These are phyloP conservation scores for Rhizopogon salebrosus DNA, from an alignment of 768 basidiomycete species.

Conservation along the genomic window DNA sequence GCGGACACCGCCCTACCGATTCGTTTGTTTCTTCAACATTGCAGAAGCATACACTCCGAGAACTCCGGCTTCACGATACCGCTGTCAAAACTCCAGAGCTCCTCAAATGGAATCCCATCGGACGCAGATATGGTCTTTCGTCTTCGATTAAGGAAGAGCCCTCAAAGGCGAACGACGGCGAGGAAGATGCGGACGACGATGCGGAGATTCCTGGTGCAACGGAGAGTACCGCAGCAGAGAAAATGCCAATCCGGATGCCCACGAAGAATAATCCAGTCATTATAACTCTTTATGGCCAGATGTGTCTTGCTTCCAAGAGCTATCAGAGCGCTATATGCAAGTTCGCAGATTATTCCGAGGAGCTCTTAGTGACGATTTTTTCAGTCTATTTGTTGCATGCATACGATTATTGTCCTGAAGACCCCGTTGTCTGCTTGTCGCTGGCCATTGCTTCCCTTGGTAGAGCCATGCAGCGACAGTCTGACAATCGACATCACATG, in stretches of 20 bases:
- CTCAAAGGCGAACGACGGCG: conserved; percentile 15
- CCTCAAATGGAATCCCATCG: conserved; percentile 56
- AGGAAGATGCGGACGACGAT: conserved; percentile 32
- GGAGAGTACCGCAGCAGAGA: conserved; percentile 14
- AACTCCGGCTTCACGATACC: conserved; percentile 64
- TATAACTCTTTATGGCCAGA: conserved; percentile 74
- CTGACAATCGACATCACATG: conserved; percentile 89
- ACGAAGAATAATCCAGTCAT: conserved; percentile 68
- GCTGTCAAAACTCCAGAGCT: conserved; percentile 59
- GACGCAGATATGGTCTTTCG: conserved; percentile 51
- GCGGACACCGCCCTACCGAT: conserved; percentile 66
- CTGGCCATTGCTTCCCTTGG: conserved; percentile 84
- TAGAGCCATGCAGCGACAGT: conserved; percentile 88
- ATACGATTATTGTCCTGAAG: conserved; percentile 76
- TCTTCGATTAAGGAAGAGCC: conserved; percentile 32
- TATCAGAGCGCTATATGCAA: conserved; percentile 89
- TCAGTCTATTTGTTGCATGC: conserved; percentile 87
- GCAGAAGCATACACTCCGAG: conserved; percentile 81
- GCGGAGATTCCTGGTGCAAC: conserved; percentile 11
- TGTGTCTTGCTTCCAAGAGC: conserved; percentile 79
- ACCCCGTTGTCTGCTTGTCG: conserved; percentile 81
- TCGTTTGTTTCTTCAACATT: conserved; percentile 73
- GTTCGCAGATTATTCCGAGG: conserved; percentile 23
- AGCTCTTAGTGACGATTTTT: background rate
- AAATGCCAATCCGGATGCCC: conserved; percentile 39